Evolutionary conservation across 805 yeast species (phyloP).

Genomic region (Wickerhamiella siamensis): DNA sequence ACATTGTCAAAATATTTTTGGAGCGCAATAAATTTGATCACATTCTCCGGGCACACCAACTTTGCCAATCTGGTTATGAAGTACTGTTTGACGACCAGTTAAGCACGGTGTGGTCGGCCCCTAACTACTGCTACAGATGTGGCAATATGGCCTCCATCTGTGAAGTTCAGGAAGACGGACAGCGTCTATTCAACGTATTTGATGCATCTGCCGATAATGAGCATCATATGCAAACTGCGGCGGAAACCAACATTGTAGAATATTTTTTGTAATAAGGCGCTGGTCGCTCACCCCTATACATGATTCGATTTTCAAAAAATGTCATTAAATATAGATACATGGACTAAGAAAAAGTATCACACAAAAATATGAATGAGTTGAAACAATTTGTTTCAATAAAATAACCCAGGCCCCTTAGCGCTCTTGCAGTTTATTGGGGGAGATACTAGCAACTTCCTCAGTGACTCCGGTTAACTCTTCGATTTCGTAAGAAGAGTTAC

Average conservation of each 20-base stretch:
- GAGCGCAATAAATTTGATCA: constrained; percentile 64
- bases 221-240: constrained; percentile 26
- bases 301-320: no score
- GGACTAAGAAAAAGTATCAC: no score
- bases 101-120: constrained; percentile 97
- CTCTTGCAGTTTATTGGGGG: no score
- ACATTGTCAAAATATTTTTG: constrained; percentile 77
- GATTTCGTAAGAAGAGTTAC: neutral
- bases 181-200: constrained; percentile 72
- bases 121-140: constrained; percentile 92
- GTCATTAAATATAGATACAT: no score
- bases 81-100: constrained; percentile 81
- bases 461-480: neutral
- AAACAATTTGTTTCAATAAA: no score
- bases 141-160: constrained; percentile 97
- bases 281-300: no score
- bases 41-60: constrained; percentile 85
- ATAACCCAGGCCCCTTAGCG: no score
- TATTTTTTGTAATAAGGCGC: constrained; percentile 12
- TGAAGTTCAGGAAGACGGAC: constrained; percentile 61
- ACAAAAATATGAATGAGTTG: no score
- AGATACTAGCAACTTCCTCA: no score
- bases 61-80: constrained; percentile 93
- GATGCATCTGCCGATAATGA: constrained; percentile 95
- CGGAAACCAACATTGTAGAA: constrained; percentile 17